A percentile compares a stretch with the other conserved stretches of the same genome.
Evolutionary conservation across 805 yeast species (phyloP).

Genomic region (Yamadazyma endophytica): DNA sequence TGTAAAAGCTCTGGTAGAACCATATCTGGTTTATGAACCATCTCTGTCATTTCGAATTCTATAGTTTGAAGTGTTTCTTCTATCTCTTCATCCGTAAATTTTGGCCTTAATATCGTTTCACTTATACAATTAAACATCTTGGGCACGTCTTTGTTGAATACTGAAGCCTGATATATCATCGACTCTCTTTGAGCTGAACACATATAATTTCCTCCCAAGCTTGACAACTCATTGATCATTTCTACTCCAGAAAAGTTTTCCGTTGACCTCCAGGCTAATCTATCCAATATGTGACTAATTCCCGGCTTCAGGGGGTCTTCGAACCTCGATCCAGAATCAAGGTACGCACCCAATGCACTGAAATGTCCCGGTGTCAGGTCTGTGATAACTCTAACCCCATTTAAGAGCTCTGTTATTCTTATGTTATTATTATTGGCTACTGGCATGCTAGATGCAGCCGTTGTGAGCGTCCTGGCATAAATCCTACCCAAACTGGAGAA

Average conservation of each 20-base stretch:
- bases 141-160: conserved; percentile 80
- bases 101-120: conserved; percentile 75
- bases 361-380: conserved; percentile 88
- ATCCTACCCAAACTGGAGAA: too few relatives aligned
- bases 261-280: conserved; percentile 80
- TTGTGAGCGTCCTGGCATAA: too few relatives aligned
- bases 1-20: conserved; percentile 89
- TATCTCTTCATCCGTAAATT: conserved; percentile 63
- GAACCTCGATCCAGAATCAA: conserved; percentile 86
- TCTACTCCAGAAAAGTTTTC: conserved; percentile 52
- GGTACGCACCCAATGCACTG: conserved; percentile 82
- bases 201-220: conserved; percentile 90
- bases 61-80: conserved; percentile 70
- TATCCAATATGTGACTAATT: conserved; percentile 75
- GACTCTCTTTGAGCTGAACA: conserved; percentile 90
- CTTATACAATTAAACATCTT: conserved; percentile 71
- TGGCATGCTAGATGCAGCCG: background rate
- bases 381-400: conserved; percentile 81
- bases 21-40: conserved; percentile 78
- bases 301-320: conserved; percentile 64
- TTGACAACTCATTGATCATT: conserved; percentile 72
- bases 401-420: conserved; percentile 45
- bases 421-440: conserved; percentile 10
- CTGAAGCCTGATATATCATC: conserved; percentile 90
- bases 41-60: conserved; percentile 76